Percentiles rank a stretch among this genome's conserved stretches.
Evolutionary conservation across 2,329 filamentous ascomycete genomes (phyloP).

Genomic region (Phyllosticta citrichinensis): DNA sequence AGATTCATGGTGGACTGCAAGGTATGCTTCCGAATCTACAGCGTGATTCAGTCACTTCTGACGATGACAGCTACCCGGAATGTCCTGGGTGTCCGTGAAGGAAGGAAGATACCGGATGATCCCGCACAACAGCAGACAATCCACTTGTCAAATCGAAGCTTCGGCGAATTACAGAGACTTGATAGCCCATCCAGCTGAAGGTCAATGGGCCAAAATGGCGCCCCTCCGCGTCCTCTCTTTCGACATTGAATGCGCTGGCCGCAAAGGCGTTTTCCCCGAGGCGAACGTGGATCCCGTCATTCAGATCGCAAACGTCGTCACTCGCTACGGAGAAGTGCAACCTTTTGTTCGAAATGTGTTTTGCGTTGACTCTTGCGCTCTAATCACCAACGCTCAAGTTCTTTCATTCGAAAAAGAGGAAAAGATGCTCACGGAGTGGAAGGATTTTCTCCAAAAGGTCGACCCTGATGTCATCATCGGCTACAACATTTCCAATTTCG

Average conservation of each 20-base stretch:
- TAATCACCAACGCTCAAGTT: conserved; percentile 91
- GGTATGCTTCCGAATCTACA: conserved; percentile 33
- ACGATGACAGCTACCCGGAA: conserved; percentile 61
- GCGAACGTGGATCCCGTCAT: conserved; percentile 88
- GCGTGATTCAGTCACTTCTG: not conserved
- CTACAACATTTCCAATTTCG: conserved; percentile 98
- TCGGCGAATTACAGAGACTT: conserved; percentile 72
- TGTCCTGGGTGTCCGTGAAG: conserved; percentile 93
- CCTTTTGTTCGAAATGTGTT: conserved; percentile 96
- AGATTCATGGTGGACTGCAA: conserved; percentile 98
- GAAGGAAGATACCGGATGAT: conserved; percentile 64
- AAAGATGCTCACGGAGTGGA: conserved; percentile 88
- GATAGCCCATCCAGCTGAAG: conserved; percentile 76
- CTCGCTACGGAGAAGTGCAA: conserved; percentile 86
- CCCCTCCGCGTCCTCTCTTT: conserved; percentile 88
- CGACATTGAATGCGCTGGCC: conserved; percentile 96
- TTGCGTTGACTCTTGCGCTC: conserved; percentile 81
- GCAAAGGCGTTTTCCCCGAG: conserved; percentile 96
- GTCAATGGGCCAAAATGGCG: conserved; percentile 97
- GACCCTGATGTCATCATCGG: conserved; percentile 97
- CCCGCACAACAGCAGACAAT: conserved; percentile 57
- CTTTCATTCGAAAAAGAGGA: conserved; percentile 72
- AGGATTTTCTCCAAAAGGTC: conserved; percentile 76
- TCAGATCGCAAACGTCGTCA: conserved; percentile 95
- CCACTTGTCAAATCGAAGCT: conserved; percentile 94